Evolutionary conservation across 176 grass and related monocot genomes (phyloP), one percentile per base, ranked within the genome.

Genomic region (Phragmites australis): DNA sequence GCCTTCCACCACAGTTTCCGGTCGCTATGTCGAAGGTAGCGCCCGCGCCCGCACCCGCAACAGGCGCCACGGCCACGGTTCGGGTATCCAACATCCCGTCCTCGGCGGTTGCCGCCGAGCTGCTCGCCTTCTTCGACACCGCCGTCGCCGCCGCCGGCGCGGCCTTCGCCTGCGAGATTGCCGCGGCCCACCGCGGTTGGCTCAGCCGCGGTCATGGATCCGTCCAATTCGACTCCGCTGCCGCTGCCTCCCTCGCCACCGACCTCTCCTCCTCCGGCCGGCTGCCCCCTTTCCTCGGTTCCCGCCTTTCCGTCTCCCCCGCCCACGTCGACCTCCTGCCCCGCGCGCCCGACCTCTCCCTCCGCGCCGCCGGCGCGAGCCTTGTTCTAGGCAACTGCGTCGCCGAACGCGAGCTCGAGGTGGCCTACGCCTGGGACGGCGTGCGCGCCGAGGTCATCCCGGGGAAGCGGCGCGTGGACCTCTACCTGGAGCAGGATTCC

Each of bases 361-460:
- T 93, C 44, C 76, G 57, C 49, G 46, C 70, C 54, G 44, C 3
- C 39, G 47, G 48, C 29, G 72, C 85, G 54, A 51, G 82, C 32
- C 88, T 89, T 45, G 21, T 85, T 30, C 2, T 84, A 17, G 87
- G 87, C 27, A 61, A 85, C 21, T 82, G 82, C 34, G 37, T 89
- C 8, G 76, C 76, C 27, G 82, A 85, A 63, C 78, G 76, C 29
- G 62, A 81, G 51, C 42, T 93, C 18, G 84, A 91, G 83, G 74
- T 60, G 57, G 85, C 91, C 34, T 84, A 83, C 34, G 26, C 74
- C 7, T 97, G 90, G 90, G 84, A 91, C 19, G 63, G 81, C 70
- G 92, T 97, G 76, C 87, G 95, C 72, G 88, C 64, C 4, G 95
- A 97, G 78, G 72, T 97, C 44, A 94, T 97, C 65, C 86, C 83